A percentile compares a stretch with the other conserved stretches of the same genome.
Evolutionary conservation across 345 rosid genomes (phyloP).

Genomic region (Viola odorata): DNA sequence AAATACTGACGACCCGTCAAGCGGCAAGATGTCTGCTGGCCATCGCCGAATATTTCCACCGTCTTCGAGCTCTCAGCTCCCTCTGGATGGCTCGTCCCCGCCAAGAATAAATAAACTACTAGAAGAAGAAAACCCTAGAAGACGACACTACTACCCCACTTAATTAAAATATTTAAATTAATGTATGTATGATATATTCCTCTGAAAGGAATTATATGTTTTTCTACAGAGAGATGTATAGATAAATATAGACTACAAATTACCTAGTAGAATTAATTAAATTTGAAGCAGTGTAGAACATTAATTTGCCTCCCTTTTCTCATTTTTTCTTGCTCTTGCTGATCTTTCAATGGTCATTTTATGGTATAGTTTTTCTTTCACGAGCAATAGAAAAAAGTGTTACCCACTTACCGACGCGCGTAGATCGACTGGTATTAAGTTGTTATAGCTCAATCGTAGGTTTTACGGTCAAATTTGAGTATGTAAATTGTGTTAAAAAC

Average conservation of each 20-base stretch:
- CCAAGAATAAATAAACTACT: slow-evolving; percentile 38
- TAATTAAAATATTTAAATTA: background rate
- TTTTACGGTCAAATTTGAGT: too few species aligned
- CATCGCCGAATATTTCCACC: slow-evolving; percentile 79
- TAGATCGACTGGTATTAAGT: too few species aligned
- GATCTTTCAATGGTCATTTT: too few species aligned
- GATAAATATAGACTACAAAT: slow-evolving; percentile 11
- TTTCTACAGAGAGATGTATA: slow-evolving; percentile 26
- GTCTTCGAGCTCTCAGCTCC: slow-evolving; percentile 92
- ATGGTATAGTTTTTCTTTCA: too few species aligned
- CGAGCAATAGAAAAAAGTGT: too few species aligned
- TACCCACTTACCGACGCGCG: too few species aligned
- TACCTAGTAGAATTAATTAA: slow-evolving; percentile 18
- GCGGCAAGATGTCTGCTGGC: slow-evolving; percentile 80
- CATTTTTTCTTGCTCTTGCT: background rate
- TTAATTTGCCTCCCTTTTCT: background rate
- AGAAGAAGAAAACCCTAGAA: slow-evolving; percentile 7
- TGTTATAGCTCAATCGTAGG: too few species aligned
- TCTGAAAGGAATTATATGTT: background rate
- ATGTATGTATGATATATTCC: slow-evolving; percentile 8
- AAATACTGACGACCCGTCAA: slow-evolving; percentile 74
- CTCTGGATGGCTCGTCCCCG: slow-evolving; percentile 91
- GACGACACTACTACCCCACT: too few species aligned
- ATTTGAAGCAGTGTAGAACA: slow-evolving; percentile 16
- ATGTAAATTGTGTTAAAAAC: too few species aligned